Conservation (phyloP, 257 asterid genomes). For the Penstemon newberryi region DNA sequence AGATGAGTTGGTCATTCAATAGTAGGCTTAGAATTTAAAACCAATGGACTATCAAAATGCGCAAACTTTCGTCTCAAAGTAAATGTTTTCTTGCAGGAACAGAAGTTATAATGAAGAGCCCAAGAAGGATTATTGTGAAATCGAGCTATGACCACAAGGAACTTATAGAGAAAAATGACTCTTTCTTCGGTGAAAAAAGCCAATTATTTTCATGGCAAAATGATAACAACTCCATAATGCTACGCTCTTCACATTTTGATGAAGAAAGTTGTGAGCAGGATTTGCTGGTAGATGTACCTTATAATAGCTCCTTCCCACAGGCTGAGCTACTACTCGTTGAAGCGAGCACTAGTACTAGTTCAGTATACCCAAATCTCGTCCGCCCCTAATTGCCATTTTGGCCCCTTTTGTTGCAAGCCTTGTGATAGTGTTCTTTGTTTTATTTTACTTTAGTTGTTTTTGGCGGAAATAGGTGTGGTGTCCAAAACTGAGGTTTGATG, state of each 20-base stretch:
- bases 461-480: slow-evolving; percentile 21
- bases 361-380: slow-evolving; percentile 45
- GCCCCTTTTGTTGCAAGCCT: slow-evolving; percentile 11
- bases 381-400: slow-evolving; percentile 43
- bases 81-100: slow-evolving; percentile 44
- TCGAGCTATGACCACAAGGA: slow-evolving; percentile 48
- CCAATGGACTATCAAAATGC: too few relatives aligned
- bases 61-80: not conserved
- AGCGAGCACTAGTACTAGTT: slow-evolving; percentile 66
- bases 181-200: slow-evolving; percentile 46
- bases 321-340: slow-evolving; percentile 66
- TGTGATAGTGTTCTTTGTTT: slow-evolving; percentile 24
- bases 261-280: slow-evolving; percentile 60
- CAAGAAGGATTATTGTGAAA: slow-evolving; percentile 44
- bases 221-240: slow-evolving; percentile 49
- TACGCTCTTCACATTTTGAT: slow-evolving; percentile 45
- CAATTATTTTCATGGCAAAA: slow-evolving; percentile 48
- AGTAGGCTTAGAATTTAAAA: too few relatives aligned
- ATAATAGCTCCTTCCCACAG: slow-evolving; percentile 64
- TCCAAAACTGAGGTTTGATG: too few relatives aligned
- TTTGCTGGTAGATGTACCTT: slow-evolving; percentile 69
- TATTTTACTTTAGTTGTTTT: not conserved
- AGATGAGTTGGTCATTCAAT: too few relatives aligned
- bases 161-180: too few relatives aligned
- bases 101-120: slow-evolving; percentile 52